Conservation (phyloP, 163 green algal species). For the Scenedesmus sp. region DNA sequence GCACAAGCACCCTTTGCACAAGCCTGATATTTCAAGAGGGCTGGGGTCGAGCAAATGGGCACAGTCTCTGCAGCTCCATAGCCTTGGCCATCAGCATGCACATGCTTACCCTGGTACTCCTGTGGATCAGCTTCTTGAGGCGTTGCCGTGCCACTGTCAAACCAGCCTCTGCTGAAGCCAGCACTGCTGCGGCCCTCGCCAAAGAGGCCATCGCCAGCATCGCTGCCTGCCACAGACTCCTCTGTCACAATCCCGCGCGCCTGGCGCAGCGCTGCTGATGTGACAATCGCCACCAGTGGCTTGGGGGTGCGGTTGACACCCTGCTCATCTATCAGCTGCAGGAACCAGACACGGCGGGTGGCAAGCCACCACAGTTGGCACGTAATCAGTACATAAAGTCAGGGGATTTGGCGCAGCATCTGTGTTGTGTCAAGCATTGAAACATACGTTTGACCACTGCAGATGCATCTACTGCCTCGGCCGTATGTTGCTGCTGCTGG, state of each 20-base stretch:
- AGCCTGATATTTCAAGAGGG: not conserved
- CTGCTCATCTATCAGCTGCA: conserved; percentile 69
- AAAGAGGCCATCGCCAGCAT: conserved; percentile 38
- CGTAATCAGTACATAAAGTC: not conserved
- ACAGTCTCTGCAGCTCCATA: not conserved
- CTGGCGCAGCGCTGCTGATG: conserved; percentile 43
- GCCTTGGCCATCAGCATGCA: not conserved
- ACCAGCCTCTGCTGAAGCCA: conserved; percentile 51
- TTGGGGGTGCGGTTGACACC: conserved; percentile 73
- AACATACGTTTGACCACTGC: not conserved
- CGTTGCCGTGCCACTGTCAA: conserved; percentile 29
- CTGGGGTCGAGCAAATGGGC: not conserved
- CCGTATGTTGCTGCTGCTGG: not conserved
- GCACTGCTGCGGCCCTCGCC: conserved; percentile 26
- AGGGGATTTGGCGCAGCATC: not conserved
- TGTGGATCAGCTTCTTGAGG: conserved; percentile 1
- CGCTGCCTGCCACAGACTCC: conserved; percentile 28
- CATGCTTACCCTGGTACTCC: conserved; percentile 16
- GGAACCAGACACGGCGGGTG: not conserved
- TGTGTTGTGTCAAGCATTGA: no score
- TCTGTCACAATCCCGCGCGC: conserved; percentile 23
- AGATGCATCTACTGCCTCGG: not conserved
- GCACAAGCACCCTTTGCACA: not conserved
- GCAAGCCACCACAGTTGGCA: not conserved
- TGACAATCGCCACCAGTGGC: conserved; percentile 65